Base-by-base conservation (phyloP, 139 green algal species). In the Zygnema cylindricum region DNA sequence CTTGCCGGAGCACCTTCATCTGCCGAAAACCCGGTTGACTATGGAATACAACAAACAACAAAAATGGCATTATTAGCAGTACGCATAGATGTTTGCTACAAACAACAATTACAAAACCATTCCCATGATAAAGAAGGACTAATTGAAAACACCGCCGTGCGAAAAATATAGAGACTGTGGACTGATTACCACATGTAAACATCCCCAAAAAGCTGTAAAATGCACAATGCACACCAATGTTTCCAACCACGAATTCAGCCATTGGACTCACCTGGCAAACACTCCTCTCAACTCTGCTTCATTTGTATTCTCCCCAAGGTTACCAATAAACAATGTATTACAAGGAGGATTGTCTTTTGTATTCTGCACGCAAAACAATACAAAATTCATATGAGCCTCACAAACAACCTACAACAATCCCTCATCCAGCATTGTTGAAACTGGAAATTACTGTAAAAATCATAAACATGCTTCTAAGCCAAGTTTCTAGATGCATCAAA, bases 321-420 rank as follows among this genome's bases (percentile, higher is more conserved):
- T 98, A 41, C 95, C 96, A 36, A 98, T 95, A 91, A 98, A 98
- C 21, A 98, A 93, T 25, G 96, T 98, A 92, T 98, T 98, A 94
- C 96, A 98, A 55, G 96, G 96, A 25, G 96, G 94, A 92, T 98
- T 98, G 89, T 98, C 96, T 23, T 94, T 94, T 11, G 91, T 93
- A 91, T 98, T 98, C 84, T 89, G 94, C n/a, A 79, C 7, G 38
- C 11, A 41, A 79, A 79, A 16, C 11, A 79, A 79, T 43, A 7
- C 71, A 79, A 54, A 43, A 7, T 54, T 79, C 36, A 79, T n/a
- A 11, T 79, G 36, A 79, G 3, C 21, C 71, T n/a, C 71, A 79
- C 71, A 79, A 16, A 40, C 36, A 79, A 43, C 11, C 71, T 54
- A 73, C 30, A 73, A 73, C 30, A 73, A 73, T 25, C 57, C 57